These are phyloP conservation scores for Phytophthora pini DNA, from an alignment of 352 stramenopile species.

Conservation along the genomic window DNA sequence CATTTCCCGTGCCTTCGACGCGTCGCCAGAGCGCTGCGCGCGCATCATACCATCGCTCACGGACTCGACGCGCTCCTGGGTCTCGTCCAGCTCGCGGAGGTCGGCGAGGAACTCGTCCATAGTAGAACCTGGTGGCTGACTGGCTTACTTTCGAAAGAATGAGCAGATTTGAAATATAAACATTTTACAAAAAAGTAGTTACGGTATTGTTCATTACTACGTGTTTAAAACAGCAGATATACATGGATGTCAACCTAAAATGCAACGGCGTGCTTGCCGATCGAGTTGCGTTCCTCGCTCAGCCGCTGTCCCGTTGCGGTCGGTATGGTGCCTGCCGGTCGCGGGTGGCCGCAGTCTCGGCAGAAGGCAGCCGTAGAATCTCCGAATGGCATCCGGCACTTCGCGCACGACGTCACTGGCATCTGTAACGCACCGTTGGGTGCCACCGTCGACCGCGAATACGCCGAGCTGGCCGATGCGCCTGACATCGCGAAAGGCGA, in stretches of 20 bases:
- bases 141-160: not conserved
- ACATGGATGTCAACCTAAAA: conserved; percentile 15
- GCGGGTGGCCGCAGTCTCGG: conserved; percentile 74
- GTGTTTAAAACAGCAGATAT: too few species aligned
- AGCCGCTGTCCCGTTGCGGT: conserved; percentile 17
- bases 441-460: conserved; percentile 15
- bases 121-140: conserved; percentile 6
- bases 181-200: too few species aligned
- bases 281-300: conserved; percentile 19
- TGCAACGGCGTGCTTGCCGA: conserved; percentile 31
- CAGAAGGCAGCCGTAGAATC: conserved; percentile 67
- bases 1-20: conserved; percentile 48
- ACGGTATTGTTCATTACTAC: too few species aligned
- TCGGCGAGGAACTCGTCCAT: conserved; percentile 86
- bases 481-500: conserved; percentile 36
- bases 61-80: conserved; percentile 81
- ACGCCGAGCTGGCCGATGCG: conserved; percentile 15
- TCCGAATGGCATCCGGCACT: conserved; percentile 62
- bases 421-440: conserved; percentile 8
- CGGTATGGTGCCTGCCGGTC: conserved; percentile 27
- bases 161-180: too few species aligned
- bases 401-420: conserved; percentile 43
- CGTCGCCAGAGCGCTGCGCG: conserved; percentile 43
- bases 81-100: conserved; percentile 80
- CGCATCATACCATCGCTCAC: conserved; percentile 81